Conservation (phyloP, 495 filamentous ascomycete species). For the Beverwykella pulmonaria region DNA sequence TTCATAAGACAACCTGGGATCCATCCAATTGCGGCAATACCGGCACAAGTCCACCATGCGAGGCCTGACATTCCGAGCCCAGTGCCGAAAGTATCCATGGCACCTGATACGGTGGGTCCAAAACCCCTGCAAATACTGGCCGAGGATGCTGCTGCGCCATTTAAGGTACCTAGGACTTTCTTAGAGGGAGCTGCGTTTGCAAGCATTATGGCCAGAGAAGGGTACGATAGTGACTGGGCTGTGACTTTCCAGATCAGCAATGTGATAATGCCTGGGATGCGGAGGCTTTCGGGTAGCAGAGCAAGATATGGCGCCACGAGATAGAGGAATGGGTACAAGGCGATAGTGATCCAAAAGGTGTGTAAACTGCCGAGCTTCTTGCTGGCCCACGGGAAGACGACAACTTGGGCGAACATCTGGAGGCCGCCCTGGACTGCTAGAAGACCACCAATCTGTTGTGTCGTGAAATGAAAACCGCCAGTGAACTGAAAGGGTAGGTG, state of each 20-base stretch:
- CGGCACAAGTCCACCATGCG: slow-evolving; percentile 85
- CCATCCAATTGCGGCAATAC: slow-evolving; percentile 77
- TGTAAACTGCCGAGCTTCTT: slow-evolving; percentile 71
- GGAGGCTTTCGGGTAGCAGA: slow-evolving; percentile 70
- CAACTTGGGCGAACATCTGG: slow-evolving; percentile 79
- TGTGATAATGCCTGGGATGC: slow-evolving; percentile 71
- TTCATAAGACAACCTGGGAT: slow-evolving; percentile 52
- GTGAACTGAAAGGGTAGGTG: slow-evolving; percentile 83
- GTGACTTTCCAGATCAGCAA: slow-evolving; percentile 88
- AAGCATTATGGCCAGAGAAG: slow-evolving; percentile 80
- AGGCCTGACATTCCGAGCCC: slow-evolving; percentile 78
- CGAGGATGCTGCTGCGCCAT: slow-evolving; percentile 87
- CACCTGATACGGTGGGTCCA: slow-evolving; percentile 83
- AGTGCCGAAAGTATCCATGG: slow-evolving; percentile 80
- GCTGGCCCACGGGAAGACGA: slow-evolving; percentile 77
- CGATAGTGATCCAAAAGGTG: slow-evolving; percentile 76
- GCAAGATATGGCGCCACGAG: slow-evolving; percentile 85
- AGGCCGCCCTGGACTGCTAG: slow-evolving; percentile 88
- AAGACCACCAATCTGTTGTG: slow-evolving; percentile 82
- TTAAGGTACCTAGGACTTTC: slow-evolving; percentile 83
- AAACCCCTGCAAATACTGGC: slow-evolving; percentile 85
- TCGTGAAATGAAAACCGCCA: slow-evolving; percentile 79
- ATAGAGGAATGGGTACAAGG: slow-evolving; percentile 88
- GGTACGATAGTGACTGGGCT: slow-evolving; percentile 81
- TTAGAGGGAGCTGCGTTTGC: slow-evolving; percentile 80